Percentiles rank a stretch among this genome's conserved stretches.
Conservation (phyloP, 495 filamentous ascomycete genomes). For the Hyaloscypha bicolor region DNA sequence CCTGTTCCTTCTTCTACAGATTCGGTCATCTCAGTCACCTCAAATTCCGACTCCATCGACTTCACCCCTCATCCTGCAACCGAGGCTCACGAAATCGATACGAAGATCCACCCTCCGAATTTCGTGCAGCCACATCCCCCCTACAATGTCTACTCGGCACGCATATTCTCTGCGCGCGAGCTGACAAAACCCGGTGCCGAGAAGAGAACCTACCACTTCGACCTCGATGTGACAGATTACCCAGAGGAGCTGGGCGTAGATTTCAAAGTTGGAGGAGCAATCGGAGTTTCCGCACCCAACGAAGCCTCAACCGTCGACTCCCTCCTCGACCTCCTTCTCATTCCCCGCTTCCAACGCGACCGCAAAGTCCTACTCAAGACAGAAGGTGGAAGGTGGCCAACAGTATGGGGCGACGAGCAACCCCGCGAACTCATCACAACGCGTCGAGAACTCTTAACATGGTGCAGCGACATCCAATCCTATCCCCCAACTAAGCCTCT, state of each 20-base stretch:
- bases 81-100: constrained; percentile 38
- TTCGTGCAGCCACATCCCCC: constrained; percentile 97
- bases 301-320: constrained; percentile 76
- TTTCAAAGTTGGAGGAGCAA: constrained; percentile 95
- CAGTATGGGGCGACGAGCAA: constrained; percentile 95
- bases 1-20: constrained; percentile 14
- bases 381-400: constrained; percentile 85
- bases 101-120: constrained; percentile 69
- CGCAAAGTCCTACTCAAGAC: constrained; percentile 80
- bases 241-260: constrained; percentile 84
- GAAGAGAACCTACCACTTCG: constrained; percentile 96
- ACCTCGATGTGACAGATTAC: constrained; percentile 94
- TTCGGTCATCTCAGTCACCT: constrained; percentile 15
- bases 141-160: constrained; percentile 85
- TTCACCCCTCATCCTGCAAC: constrained; percentile 40
- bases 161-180: constrained; percentile 78
- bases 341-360: constrained; percentile 78
- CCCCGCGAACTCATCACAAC: constrained; percentile 83
- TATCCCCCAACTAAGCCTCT: constrained; percentile 88
- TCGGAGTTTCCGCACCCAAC: constrained; percentile 90
- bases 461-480: constrained; percentile 93
- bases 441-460: constrained; percentile 85
- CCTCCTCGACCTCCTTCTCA: constrained; percentile 74
- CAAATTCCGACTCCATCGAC: constrained; percentile 40
- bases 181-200: constrained; percentile 89